phyloP scores from a whole-genome alignment of 2,329 filamentous ascomycete species.

The Arthrocladium fulminans region DNA sequence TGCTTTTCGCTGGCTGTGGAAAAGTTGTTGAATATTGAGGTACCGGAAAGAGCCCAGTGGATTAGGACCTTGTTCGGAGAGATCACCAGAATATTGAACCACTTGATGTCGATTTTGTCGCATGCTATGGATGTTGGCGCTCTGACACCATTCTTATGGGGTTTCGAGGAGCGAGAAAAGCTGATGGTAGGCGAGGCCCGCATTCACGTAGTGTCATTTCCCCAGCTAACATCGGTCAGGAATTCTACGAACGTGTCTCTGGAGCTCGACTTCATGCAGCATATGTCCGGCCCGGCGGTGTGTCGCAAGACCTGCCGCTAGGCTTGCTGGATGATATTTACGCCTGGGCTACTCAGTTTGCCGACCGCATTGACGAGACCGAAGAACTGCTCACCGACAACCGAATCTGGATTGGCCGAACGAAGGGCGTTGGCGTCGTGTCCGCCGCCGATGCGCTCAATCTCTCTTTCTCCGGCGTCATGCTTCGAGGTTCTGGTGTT shows the following conservation, averaged over 20 bases:
- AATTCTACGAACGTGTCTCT: constrained; percentile 99
- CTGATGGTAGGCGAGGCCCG: constrained; percentile 70
- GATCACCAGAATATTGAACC: constrained; percentile 88
- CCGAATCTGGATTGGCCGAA: constrained; percentile 95
- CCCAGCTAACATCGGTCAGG: constrained; percentile 48
- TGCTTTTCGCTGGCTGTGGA: constrained; percentile 92
- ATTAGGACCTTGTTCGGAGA: constrained; percentile 94
- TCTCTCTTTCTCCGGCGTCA: constrained; percentile 92
- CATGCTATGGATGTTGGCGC: constrained; percentile 99
- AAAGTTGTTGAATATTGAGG: constrained; percentile 94
- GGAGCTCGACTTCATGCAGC: constrained; percentile 94
- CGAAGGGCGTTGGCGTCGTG: constrained; percentile 85
- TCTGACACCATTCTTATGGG: constrained; percentile 96
- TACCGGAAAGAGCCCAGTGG: constrained; percentile 91
- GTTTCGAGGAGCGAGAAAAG: constrained; percentile 99
- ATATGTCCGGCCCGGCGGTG: constrained; percentile 92
- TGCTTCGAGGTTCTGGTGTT: constrained; percentile 93
- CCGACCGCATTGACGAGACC: constrained; percentile 96
- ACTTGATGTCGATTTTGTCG: constrained; percentile 93
- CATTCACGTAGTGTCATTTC: too few relatives aligned
- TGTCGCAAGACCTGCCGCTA: constrained; percentile 87
- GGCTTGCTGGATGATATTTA: constrained; percentile 98
- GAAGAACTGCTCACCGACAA: constrained; percentile 98
- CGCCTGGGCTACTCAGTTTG: constrained; percentile 98
- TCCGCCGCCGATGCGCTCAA: constrained; percentile 90